These are phyloP conservation scores for Pleurotus salmoneostramineus DNA, from an alignment of 768 basidiomycete genomes.

Conservation along the genomic window DNA sequence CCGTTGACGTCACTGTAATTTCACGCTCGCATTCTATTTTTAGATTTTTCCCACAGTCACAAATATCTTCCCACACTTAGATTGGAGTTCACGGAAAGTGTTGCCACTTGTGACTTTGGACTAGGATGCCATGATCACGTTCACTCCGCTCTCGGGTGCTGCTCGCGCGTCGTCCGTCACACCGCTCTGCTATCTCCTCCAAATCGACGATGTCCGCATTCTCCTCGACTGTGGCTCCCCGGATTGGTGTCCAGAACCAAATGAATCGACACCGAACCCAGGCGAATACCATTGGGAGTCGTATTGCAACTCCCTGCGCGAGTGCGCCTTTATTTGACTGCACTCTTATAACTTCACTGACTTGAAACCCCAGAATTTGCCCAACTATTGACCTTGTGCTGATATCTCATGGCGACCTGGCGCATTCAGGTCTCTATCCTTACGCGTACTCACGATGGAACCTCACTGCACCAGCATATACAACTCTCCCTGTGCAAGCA, in stretches of 20 bases:
- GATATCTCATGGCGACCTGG: slow-evolving; percentile 89
- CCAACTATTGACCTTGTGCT: slow-evolving; percentile 87
- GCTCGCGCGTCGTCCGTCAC: slow-evolving; percentile 61
- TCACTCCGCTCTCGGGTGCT: slow-evolving; percentile 86
- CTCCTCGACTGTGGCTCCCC: slow-evolving; percentile 94
- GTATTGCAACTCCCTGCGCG: slow-evolving; percentile 64
- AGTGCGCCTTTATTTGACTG: slow-evolving; percentile 39
- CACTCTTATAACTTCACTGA: neutral
- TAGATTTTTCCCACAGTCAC: neutral
- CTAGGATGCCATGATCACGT: slow-evolving; percentile 75
- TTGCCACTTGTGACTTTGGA: neutral
- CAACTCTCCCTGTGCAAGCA: slow-evolving; percentile 91
- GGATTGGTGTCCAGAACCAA: slow-evolving; percentile 70
- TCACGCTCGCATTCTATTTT: no score
- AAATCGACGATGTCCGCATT: slow-evolving; percentile 91
- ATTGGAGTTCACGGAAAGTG: neutral
- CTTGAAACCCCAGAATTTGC: slow-evolving; percentile 48
- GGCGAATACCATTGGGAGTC: slow-evolving; percentile 48
- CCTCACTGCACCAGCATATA: slow-evolving; percentile 87
- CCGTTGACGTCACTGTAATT: no score
- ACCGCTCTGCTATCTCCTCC: slow-evolving; percentile 81
- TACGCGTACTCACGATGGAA: slow-evolving; percentile 89
- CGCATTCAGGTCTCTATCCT: slow-evolving; percentile 88
- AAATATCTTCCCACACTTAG: neutral
- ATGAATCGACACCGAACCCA: slow-evolving; percentile 12